Conservation (phyloP, 2,329 filamentous ascomycete species). For the Claviceps africana region DNA sequence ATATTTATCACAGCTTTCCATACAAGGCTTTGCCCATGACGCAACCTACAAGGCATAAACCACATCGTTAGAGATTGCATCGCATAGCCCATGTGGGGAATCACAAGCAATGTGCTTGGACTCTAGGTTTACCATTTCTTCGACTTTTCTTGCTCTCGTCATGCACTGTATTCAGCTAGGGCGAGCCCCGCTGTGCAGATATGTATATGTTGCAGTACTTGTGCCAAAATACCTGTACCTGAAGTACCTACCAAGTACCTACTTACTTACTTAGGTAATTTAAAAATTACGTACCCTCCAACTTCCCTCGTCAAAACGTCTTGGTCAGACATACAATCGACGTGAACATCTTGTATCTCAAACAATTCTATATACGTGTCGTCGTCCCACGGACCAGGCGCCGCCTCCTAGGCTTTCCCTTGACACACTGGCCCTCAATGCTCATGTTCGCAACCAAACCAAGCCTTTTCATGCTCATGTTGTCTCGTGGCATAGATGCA, state of each 20-base stretch:
- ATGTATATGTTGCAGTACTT: neutral
- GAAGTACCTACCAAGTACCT: neutral
- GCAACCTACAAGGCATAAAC: no score
- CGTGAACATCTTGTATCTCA: slow-evolving; percentile 1
- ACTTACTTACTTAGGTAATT: neutral
- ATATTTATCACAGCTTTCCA: no score
- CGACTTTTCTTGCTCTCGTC: no score
- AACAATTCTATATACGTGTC: slow-evolving; percentile 3
- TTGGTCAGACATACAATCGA: neutral
- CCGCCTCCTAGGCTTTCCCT: neutral
- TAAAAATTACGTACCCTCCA: slow-evolving; percentile 4
- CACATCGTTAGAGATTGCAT: no score
- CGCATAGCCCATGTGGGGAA: no score
- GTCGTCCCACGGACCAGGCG: slow-evolving; percentile 2
- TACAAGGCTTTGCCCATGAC: no score
- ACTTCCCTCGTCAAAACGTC: neutral
- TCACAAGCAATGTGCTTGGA: no score
- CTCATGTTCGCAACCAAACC: neutral
- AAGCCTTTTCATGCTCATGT: neutral
- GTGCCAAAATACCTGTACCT: slow-evolving; percentile 1
- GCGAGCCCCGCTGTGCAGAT: neutral
- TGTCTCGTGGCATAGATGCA: neutral
- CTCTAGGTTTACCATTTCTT: no score
- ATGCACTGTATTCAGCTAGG: neutral
- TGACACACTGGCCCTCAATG: neutral